phyloP scores from a whole-genome alignment of 2,329 filamentous ascomycete genomes.

The Penicillium freii region DNA sequence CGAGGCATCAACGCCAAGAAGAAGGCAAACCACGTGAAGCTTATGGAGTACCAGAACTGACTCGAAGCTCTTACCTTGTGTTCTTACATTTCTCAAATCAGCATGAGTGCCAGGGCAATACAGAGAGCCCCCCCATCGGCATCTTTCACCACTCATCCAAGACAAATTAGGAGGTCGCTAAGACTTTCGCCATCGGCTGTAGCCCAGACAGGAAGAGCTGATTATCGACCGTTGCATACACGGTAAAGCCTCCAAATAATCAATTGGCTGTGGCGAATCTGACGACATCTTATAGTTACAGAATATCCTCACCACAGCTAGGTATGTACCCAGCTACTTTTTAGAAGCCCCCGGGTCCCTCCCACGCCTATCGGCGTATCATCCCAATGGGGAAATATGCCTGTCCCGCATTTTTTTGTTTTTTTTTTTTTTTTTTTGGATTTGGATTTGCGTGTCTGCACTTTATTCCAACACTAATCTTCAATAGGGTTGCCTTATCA shows the following conservation, averaged over 20 bases:
- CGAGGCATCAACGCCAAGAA: slow-evolving; percentile 3
- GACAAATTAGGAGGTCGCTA: neutral
- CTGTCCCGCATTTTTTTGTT: slow-evolving; percentile 10
- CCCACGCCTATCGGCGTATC: slow-evolving; percentile 10
- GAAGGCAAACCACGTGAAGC: slow-evolving; percentile 2
- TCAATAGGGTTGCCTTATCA: slow-evolving; percentile 4
- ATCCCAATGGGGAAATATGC: slow-evolving; percentile 11
- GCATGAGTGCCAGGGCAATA: neutral
- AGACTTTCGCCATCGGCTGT: neutral
- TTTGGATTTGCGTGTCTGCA: neutral
- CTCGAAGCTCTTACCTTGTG: neutral
- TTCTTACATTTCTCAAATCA: neutral
- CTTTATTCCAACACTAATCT: slow-evolving; percentile 4
- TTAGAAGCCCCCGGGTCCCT: neutral
- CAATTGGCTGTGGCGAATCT: neutral
- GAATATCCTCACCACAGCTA: neutral
- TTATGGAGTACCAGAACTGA: neutral
- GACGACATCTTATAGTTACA: neutral
- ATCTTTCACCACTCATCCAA: neutral
- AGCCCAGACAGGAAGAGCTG: neutral
- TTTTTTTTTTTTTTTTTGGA: neutral
- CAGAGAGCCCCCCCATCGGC: neutral
- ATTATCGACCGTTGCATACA: neutral
- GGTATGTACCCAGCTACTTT: neutral
- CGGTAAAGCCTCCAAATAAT: neutral